Evolutionary conservation across 2,329 filamentous ascomycete species (phyloP), one percentile per base, ranked within the genome.

Genomic region (Neofusicoccum sp.): DNA sequence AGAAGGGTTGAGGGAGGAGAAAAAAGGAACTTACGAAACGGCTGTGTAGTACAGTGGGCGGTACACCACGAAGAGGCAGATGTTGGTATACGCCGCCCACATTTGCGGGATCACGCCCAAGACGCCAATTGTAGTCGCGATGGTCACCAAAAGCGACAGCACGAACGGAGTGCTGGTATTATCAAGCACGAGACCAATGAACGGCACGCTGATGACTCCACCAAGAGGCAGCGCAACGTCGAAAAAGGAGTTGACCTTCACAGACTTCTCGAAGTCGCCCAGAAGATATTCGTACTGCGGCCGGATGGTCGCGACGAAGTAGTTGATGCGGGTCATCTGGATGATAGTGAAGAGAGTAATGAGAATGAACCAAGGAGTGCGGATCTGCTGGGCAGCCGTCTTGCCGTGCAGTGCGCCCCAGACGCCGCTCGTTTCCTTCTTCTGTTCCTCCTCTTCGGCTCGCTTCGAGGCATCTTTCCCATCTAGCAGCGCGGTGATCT

Each of bases 41-140:
- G 91, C 86, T 0, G 91, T 96, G 77, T 96, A 96, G 76, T 96
- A 97, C 31, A 96, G 86, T 0, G 93, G 92, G 0, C 92, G 85
- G 69, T 95, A 93, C 24, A 96, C 75, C 9, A 95, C 90, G 70
- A 96, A 96, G 8, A 96, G 82, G 47, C 81, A 77, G 58, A 96
- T 80, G 66, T 93, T 93, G 12, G 82, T 80, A 67, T 96, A 96
- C 0, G 88, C 90, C 0, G 87, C 86, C 83, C 86, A 88, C 26
- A 83, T 77, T 64, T 85, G 80, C 0, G 89, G 88, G 4, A 96
- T 81, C 49, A 92, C 80, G 14, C 91, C 91, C 0, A 96, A 78
- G 3, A 90, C 71, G 14, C 92, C 92, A 61, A 96, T 95, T 1
- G 81, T 71, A 0, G 91, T 91, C 1, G 91, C 90, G 1, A 85